phyloP scores from a whole-genome alignment of 1,284 basidiomycete genomes.

The Ceratobasidium sp. region DNA sequence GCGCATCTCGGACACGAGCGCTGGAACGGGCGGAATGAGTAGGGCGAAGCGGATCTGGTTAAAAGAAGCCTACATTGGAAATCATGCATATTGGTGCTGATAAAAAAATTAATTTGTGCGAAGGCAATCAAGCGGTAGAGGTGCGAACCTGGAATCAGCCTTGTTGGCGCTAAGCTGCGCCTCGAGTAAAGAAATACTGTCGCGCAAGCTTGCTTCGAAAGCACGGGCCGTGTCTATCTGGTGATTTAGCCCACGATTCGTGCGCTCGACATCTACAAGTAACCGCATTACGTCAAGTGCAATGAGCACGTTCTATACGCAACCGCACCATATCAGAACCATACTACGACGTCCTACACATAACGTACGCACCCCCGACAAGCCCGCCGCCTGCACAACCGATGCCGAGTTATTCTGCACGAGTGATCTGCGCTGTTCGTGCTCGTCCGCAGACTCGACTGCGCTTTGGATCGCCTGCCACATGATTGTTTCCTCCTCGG shows the following conservation, averaged over 20 bases:
- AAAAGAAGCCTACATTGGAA: not conserved
- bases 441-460: constrained; percentile 4
- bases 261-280: constrained; percentile 1
- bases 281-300: constrained; percentile 9
- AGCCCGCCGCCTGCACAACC: not conserved
- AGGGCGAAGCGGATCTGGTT: not conserved
- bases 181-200: constrained; percentile 34
- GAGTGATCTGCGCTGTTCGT: constrained; percentile 16
- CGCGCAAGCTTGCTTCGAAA: constrained; percentile 29
- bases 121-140: not conserved
- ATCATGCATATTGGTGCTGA: not conserved
- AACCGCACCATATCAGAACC: not conserved
- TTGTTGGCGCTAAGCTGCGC: not conserved
- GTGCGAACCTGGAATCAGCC: not conserved
- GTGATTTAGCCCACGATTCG: not conserved
- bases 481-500: constrained; percentile 9
- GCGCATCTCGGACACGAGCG: not conserved
- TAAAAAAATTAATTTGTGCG: not conserved
- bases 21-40: not conserved
- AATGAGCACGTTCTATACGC: constrained; percentile 1
- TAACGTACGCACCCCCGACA: constrained; percentile 2
- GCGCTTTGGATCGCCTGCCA: constrained; percentile 29
- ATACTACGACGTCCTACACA: not conserved
- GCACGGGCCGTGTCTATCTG: constrained; percentile 24
- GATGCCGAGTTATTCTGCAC: not conserved